phyloP scores from a whole-genome alignment of 495 filamentous ascomycete genomes.

The Annulohypoxylon bovei region DNA sequence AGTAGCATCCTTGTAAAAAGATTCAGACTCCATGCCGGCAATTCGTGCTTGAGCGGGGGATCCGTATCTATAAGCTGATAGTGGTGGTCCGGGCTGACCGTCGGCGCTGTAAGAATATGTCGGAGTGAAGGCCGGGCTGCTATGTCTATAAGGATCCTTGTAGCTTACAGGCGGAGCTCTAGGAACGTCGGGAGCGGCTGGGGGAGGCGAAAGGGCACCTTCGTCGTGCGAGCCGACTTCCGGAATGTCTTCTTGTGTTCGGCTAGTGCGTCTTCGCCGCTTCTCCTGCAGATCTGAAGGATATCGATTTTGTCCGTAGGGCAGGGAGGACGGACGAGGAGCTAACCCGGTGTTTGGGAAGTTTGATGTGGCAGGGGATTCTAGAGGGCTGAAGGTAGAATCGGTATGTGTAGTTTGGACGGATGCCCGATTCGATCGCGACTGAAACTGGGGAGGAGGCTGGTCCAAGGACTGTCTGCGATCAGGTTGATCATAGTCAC shows the following conservation, averaged over 20 bases:
- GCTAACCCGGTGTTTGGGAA: slow-evolving; percentile 58
- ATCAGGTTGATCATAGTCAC: slow-evolving; percentile 50
- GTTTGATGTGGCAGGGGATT: slow-evolving; percentile 59
- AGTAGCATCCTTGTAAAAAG: slow-evolving; percentile 49
- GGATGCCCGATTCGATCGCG: slow-evolving; percentile 54
- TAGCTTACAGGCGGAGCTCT: slow-evolving; percentile 69
- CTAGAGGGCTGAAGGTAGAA: slow-evolving; percentile 62
- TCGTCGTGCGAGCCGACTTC: slow-evolving; percentile 42
- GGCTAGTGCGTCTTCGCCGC: slow-evolving; percentile 49
- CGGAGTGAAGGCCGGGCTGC: slow-evolving; percentile 46
- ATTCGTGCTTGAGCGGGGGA: slow-evolving; percentile 26
- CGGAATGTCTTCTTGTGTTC: slow-evolving; percentile 44
- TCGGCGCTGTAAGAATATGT: slow-evolving; percentile 46
- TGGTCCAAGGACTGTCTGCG: slow-evolving; percentile 56
- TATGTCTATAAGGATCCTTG: slow-evolving; percentile 58
- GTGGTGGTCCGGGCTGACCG: slow-evolving; percentile 36
- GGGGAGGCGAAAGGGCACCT: slow-evolving; percentile 49
- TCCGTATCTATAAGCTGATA: slow-evolving; percentile 35
- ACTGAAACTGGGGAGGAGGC: slow-evolving; percentile 40
- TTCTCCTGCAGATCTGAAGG: slow-evolving; percentile 52
- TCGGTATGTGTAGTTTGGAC: slow-evolving; percentile 59
- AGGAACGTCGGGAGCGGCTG: slow-evolving; percentile 68
- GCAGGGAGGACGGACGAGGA: slow-evolving; percentile 60
- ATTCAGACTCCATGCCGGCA: slow-evolving; percentile 53
- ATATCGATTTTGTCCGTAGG: slow-evolving; percentile 58